phyloP scores from a whole-genome alignment of 2,329 filamentous ascomycete genomes.

The Didymella keratinophila region DNA sequence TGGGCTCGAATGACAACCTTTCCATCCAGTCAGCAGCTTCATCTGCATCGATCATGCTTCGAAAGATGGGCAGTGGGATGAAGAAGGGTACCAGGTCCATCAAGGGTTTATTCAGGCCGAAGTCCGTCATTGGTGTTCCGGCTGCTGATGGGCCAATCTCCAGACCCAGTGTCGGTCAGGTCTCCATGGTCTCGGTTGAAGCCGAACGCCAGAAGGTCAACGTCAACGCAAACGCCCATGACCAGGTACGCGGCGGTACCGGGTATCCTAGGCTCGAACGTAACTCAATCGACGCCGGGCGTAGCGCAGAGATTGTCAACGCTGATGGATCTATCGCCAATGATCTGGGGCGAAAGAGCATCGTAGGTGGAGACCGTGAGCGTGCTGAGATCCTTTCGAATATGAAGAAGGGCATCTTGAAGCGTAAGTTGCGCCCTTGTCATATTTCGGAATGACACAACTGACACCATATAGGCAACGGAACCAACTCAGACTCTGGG shows the following conservation, averaged over 20 bases:
- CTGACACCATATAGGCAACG: constrained; percentile 49
- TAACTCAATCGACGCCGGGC: constrained; percentile 75
- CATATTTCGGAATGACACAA: not conserved
- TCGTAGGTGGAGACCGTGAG: constrained; percentile 88
- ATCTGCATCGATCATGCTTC: constrained; percentile 90
- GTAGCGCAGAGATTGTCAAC: constrained; percentile 58
- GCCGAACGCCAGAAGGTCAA: constrained; percentile 87
- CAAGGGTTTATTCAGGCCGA: constrained; percentile 92
- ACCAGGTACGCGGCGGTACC: constrained; percentile 74
- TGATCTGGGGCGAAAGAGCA: constrained; percentile 76
- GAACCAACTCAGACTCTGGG: constrained; percentile 68
- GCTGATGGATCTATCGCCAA: constrained; percentile 49
- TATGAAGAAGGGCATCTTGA: constrained; percentile 94
- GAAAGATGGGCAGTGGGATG: constrained; percentile 99
- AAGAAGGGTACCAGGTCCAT: constrained; percentile 92
- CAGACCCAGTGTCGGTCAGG: constrained; percentile 77
- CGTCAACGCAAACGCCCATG: constrained; percentile 73
- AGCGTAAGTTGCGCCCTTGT: constrained; percentile 67
- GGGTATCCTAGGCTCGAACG: constrained; percentile 85
- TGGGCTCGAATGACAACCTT: constrained; percentile 94
- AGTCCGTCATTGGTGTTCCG: constrained; percentile 83
- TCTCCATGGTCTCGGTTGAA: constrained; percentile 96
- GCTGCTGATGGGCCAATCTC: constrained; percentile 71
- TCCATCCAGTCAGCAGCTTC: constrained; percentile 91
- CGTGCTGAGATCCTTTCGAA: constrained; percentile 90